These are phyloP conservation scores for Aspergillus egyptiacus DNA, from an alignment of 495 filamentous ascomycete genomes.

Conservation along the genomic window DNA sequence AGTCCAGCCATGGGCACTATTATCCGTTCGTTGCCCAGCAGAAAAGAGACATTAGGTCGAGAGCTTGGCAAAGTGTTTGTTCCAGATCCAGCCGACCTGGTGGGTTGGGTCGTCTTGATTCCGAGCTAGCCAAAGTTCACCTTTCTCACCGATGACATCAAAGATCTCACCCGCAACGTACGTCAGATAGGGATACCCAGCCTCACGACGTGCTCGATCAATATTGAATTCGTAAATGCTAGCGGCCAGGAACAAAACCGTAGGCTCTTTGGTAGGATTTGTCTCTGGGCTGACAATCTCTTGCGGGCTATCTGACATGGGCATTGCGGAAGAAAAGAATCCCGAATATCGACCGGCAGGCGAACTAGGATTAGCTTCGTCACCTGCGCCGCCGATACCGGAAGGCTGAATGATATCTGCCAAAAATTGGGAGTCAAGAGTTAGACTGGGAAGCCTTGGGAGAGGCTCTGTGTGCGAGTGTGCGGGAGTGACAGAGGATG, in stretches of 20 bases:
- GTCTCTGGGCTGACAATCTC: constrained; percentile 21
- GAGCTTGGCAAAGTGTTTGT: constrained; percentile 87
- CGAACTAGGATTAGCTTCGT: constrained; percentile 24
- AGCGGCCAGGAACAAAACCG: constrained; percentile 80
- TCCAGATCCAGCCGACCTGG: constrained; percentile 97
- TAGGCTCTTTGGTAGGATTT: constrained; percentile 33
- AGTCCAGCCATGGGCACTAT: no score
- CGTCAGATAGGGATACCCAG: constrained; percentile 90
- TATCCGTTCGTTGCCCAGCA: no score
- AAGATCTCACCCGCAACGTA: constrained; percentile 93
- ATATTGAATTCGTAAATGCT: constrained; percentile 97
- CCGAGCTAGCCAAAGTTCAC: constrained; percentile 93
- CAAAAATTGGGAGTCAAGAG: constrained; percentile 42
- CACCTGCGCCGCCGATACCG: constrained; percentile 2
- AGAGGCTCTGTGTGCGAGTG: constrained; percentile 29
- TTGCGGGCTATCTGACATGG: constrained; percentile 60
- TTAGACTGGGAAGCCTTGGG: constrained; percentile 36
- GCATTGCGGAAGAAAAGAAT: constrained; percentile 81
- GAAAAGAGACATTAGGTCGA: constrained; percentile 32
- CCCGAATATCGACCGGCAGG: constrained; percentile 49
- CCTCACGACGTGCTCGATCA: constrained; percentile 82
- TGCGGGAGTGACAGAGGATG: constrained; percentile 6
- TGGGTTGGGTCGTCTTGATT: constrained; percentile 84
- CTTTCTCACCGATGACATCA: constrained; percentile 89
- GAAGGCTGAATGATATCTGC: constrained; percentile 29